Conservation (phyloP, 2,329 filamentous ascomycete genomes). For the Colletotrichum sp. region DNA sequence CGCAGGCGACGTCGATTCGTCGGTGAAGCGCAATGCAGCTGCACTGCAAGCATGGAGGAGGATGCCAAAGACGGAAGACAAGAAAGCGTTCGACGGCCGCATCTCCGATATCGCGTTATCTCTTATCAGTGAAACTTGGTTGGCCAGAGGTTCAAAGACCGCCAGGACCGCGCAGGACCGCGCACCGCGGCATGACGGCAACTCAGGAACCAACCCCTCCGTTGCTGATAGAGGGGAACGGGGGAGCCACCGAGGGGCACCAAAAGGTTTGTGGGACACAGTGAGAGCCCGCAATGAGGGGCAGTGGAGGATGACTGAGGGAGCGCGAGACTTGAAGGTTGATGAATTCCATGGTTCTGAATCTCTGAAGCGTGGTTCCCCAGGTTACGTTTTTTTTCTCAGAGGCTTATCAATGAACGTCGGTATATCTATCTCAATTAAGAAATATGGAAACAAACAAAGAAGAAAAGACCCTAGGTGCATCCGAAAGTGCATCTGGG, state of each 20-base stretch:
- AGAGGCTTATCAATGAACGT: neutral
- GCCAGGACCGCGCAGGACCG: neutral
- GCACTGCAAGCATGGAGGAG: neutral
- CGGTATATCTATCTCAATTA: neutral
- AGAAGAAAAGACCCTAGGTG: conserved; percentile 11
- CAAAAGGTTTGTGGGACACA: neutral
- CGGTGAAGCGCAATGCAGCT: neutral
- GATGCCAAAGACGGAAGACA: neutral
- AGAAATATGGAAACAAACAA: neutral
- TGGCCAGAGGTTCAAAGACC: neutral
- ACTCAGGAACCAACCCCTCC: conserved; percentile 17
- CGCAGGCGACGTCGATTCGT: neutral
- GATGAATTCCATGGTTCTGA: neutral
- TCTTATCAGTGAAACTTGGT: conserved; percentile 14
- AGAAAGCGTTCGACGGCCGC: conserved; percentile 2
- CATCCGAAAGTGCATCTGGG: neutral
- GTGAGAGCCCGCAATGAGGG: neutral
- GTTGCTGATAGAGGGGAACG: neutral
- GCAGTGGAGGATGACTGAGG: neutral
- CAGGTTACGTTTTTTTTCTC: neutral
- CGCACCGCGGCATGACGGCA: neutral
- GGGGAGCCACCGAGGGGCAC: neutral
- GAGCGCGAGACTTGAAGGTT: neutral
- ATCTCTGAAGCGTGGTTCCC: neutral
- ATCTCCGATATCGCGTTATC: conserved; percentile 19